Conservation (phyloP, 306 rosid genomes). For the Inga oerstediana region DNA sequence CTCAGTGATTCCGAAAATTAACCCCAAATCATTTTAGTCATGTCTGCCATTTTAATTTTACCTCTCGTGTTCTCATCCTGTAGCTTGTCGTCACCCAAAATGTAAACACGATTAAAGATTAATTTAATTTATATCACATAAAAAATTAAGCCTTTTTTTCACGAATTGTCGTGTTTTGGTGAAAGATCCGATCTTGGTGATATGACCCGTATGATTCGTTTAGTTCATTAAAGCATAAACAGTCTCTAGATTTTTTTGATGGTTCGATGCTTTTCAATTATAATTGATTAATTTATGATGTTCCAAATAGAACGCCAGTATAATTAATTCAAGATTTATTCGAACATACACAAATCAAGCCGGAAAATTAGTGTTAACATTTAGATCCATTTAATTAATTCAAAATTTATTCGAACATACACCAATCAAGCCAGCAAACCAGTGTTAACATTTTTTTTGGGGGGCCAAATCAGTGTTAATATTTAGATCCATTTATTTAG, state of each 20-base stretch:
- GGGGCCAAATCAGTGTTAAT: not conserved
- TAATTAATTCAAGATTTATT: not conserved
- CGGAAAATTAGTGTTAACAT: not conserved
- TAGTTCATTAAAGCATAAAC: not conserved
- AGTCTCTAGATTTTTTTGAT: not conserved
- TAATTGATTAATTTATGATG: not conserved
- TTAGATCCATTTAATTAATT: not conserved
- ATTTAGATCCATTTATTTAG: not conserved
- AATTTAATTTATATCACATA: not conserved
- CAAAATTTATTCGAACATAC: not conserved
- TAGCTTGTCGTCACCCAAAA: not conserved
- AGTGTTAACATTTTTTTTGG: not conserved
- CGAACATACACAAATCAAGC: not conserved
- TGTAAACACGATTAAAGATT: not conserved
- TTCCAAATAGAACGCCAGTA: not conserved
- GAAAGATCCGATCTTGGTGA: not conserved
- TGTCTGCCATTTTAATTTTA: not conserved
- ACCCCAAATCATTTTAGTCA: not conserved
- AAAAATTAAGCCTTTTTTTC: not conserved
- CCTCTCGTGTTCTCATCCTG: not conserved
- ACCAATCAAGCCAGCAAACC: not conserved
- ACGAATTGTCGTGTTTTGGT: not conserved
- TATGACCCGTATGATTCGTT: not conserved
- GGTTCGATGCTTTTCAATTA: not conserved
- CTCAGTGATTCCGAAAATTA: not conserved